Base-by-base conservation (phyloP, 257 asterid genomes). In the Cynanchum wilfordii region DNA sequence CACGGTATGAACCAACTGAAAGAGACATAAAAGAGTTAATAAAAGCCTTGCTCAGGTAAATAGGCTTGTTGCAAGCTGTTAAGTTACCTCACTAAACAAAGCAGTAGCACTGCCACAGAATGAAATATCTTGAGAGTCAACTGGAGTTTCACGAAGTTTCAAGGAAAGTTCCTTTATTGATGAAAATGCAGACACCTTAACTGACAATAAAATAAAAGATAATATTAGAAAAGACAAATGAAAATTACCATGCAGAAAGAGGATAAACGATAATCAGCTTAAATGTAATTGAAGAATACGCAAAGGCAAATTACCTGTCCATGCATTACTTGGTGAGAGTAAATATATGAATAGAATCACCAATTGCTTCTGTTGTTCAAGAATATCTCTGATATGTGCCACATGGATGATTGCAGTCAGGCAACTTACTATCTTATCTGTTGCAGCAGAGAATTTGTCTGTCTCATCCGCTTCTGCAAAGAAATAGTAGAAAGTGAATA, bases 151-250 rank as follows among this genome's bases (percentile, higher is more conserved):
- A 36, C 50, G 85, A 79, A 94, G 82, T 90, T 81, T 89, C 59
- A 86, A 80, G 82, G 89, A 79, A 64, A 94, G 92, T 83, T 84
- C 96, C 78, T 86, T 94, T 36, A 82, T 67, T 76, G 93, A 91
- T 62, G 96, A 78, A 81, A 89, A 91, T 27, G 79, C 88, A 5
- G 87, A 75, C 79, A 89, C 58, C 86, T 94, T 91, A 72, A 91
- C 99, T 94, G 90, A 66, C 76, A 42, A 64, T 54, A 54, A 20
- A 22, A 72, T 79, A 16, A 45, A 70, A 77, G 81, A 68, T 60
- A 12, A 45, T 33, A 54, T 33, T 33, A 75, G 69, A 68, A 44
- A 56, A 74, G 66, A 62, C 10, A 58, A 68, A 49, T 3, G 29
- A 62, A 7, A 63, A 13, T n/a, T 36, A 33, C 22, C n/a, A 5